Base-by-base conservation (phyloP, 2,329 filamentous ascomycete genomes). In the Fonsecaea pugnacius region DNA sequence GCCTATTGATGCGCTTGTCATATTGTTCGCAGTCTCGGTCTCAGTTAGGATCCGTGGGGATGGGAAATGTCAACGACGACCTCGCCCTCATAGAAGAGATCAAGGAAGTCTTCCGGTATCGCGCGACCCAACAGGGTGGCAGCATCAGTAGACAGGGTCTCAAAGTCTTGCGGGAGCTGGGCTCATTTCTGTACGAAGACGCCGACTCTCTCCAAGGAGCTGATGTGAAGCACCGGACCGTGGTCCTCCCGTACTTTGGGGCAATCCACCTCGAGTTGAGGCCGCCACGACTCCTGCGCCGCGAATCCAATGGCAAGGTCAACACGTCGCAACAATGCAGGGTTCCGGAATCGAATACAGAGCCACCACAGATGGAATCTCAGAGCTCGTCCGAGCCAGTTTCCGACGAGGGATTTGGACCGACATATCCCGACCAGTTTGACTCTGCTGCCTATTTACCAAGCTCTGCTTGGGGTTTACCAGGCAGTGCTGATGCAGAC, bases 21-120 rank as follows among this genome's bases (percentile, higher is more conserved):
- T 58, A 43, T 27, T 62, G 54, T 40, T 53, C 59, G n/a, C n/a
- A 32, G 48, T 27, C 58, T 18, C 18, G 14, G 9, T 56, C 24
- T 8, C 33, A 24, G 30, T 24, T 21, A 24, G 18, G 18, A 7
- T 10, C 32, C 35, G 36, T 55, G 5, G 27, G 24, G 6, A 43
- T 56, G 27, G 65, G 38, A n/a, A 36, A 55, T n/a, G n/a, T 68
- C 21, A 55, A 57, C 12, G 59, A 63, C 36, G 68, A 70, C 30
- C 62, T 70, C 27, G 64, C 61, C 4, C 60, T 70, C 3, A 62
- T 70, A 27, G 63, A 65, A 18, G 62, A 69, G 14, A 36, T 70
- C 33, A 70, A 70, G 46, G 69, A 70, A n/a, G 58, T 69, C 36
- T 69, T 70, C 60, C 66, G 68, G 38, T 70, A 70, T 27, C 58